Evolutionary conservation across 2,329 filamentous ascomycete species (phyloP).

Genomic region (Penicillium sp.): DNA sequence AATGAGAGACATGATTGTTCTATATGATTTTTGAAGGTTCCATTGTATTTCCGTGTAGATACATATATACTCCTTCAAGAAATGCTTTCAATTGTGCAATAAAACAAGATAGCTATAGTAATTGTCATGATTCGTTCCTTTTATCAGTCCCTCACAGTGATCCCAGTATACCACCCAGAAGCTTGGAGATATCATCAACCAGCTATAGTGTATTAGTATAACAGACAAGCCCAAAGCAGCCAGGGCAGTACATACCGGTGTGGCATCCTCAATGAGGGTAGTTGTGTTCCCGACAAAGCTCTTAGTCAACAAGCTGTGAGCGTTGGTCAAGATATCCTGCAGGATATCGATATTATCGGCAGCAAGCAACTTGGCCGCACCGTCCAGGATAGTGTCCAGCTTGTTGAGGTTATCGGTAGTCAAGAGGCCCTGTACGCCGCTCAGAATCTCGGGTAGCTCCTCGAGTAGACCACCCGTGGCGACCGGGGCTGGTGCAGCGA

Average conservation of each 20-base stretch:
- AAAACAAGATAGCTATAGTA: neutral
- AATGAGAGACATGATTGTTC: conserved; percentile 1
- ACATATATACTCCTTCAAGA: conserved; percentile 20
- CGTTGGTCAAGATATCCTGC: conserved; percentile 29
- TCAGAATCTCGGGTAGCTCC: conserved; percentile 28
- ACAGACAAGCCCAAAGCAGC: too few relatives aligned
- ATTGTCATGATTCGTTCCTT: conserved; percentile 9
- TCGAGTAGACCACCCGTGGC: conserved; percentile 25
- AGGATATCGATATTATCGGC: conserved; percentile 25
- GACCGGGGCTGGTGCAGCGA: conserved; percentile 24
- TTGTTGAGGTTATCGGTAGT: conserved; percentile 22
- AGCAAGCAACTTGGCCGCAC: conserved; percentile 26
- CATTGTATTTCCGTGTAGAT: too few relatives aligned
- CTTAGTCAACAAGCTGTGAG: conserved; percentile 26
- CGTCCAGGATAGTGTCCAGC: conserved; percentile 22
- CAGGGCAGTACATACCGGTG: conserved; percentile 28
- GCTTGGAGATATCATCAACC: conserved; percentile 31
- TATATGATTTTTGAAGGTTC: too few relatives aligned
- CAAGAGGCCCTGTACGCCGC: conserved; percentile 20
- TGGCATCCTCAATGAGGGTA: conserved; percentile 34
- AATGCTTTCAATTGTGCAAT: neutral
- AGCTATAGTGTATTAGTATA: conserved; percentile 22
- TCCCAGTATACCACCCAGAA: conserved; percentile 28
- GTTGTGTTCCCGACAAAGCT: conserved; percentile 33
- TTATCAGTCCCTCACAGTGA: conserved; percentile 15